Evolutionary conservation across 345 rosid genomes (phyloP), one percentile per base, ranked within the genome.

Genomic region (Eucalyptus marginata): DNA sequence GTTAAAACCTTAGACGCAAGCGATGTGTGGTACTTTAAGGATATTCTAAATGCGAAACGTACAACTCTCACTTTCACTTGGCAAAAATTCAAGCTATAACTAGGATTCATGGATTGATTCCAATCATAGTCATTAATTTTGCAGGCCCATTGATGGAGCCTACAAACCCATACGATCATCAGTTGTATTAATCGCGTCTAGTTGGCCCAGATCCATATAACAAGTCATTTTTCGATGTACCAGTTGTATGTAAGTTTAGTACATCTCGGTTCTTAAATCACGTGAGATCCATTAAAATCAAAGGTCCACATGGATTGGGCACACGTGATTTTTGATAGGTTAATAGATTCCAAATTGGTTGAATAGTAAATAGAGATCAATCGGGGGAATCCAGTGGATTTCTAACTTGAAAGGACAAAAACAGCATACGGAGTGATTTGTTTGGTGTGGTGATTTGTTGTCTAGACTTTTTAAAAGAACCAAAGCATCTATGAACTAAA

Each of bases 211-310:
- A 17, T 68, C 11, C 43, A 68, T 68, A 36, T 68, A 68, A 68
- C 12, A 4, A 68, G 80, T 4, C 11, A 66, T 68, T 68, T 29
- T 16, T n/a, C 3, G 2, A 17, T 66, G 3, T 33, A 15, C 0
- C 1, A 13, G 0, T 0, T 64, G 11, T 0, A n/a, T 0, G 76
- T 15, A 0, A n/a, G 40, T 66, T 31, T 0, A 14, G 40, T 7
- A n/a, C 40, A 66, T 64, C 36, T 25, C 20, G 1, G 36, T 25
- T 9, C 18, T 14, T 66, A 68, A 16, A 31, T 16, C 43, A 68
- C 13, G 2, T 31, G 80, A 1, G 24, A 31, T 68, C 43, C 43
- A 31, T 68, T 1, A 31, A 68, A 68, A 31, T 31, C 2, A 68
- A 31, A 36, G 43, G 43, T 0, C 6, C 22, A 17, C 43, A 8